Conservation (phyloP, 805 yeast species). For the Starmerella cellae region DNA sequence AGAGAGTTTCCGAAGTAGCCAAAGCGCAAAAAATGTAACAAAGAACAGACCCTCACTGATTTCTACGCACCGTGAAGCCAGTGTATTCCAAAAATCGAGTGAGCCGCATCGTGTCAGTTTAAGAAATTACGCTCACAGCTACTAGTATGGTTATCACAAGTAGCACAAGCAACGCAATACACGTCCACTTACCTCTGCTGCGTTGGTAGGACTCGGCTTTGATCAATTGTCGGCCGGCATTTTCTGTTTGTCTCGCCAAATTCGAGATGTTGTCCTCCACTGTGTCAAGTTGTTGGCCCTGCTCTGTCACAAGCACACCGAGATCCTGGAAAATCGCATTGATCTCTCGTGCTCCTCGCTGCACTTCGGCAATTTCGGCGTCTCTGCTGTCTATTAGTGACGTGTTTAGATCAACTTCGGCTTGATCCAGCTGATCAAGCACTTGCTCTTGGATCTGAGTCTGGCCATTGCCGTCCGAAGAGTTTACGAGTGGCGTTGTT, state of each 20-base stretch:
- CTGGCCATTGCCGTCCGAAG: conserved; percentile 5
- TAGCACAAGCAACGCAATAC: conserved; percentile 48
- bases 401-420: conserved; percentile 23
- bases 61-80: no score
- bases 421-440: conserved; percentile 30
- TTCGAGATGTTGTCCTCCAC: conserved; percentile 66
- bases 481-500: conserved; percentile 1
- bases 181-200: conserved; percentile 57
- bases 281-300: conserved; percentile 72
- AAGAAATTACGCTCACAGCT: conserved; percentile 12
- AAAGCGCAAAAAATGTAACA: no score
- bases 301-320: conserved; percentile 65
- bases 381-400: conserved; percentile 52
- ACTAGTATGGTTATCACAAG: conserved; percentile 47
- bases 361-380: conserved; percentile 55
- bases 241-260: conserved; percentile 49
- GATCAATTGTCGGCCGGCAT: conserved; percentile 54
- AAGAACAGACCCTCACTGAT: no score
- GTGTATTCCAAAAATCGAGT: no score
- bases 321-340: conserved; percentile 75
- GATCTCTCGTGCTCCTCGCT: conserved; percentile 69
- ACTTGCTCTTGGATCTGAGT: conserved; percentile 26
- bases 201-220: conserved; percentile 68
- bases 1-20: no score
- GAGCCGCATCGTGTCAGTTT: no score